These are phyloP conservation scores for Thielaviopsis punctulata DNA, from an alignment of 2,329 filamentous ascomycete genomes.

Conservation along the genomic window DNA sequence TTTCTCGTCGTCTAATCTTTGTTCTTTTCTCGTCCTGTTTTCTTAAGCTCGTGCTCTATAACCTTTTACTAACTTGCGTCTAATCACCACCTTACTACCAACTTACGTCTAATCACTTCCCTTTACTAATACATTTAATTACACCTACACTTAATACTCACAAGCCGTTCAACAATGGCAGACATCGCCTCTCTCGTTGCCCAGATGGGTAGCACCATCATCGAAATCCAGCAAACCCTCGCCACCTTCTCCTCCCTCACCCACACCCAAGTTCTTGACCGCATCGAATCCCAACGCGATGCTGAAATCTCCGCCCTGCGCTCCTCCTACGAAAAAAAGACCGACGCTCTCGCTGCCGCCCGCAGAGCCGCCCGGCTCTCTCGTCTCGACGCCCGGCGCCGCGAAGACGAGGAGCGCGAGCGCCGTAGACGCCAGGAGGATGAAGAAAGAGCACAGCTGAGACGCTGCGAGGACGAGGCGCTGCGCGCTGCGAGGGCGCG, in stretches of 20 bases:
- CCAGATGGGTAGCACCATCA: conserved; percentile 27
- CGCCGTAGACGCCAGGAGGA: conserved; percentile 22
- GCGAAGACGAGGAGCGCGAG: conserved; percentile 25
- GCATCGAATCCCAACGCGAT: conserved; percentile 23
- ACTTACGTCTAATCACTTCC: not conserved
- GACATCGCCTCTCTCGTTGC: conserved; percentile 24
- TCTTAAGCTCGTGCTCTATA: too few species aligned
- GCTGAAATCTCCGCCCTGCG: conserved; percentile 19
- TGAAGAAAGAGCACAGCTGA: conserved; percentile 21
- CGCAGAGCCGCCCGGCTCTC: conserved; percentile 18
- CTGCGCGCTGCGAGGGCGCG: too few species aligned
- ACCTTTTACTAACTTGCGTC: too few species aligned
- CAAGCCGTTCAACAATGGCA: conserved; percentile 15
- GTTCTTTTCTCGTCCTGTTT: too few species aligned
- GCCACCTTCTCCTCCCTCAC: conserved; percentile 18
- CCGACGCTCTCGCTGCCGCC: conserved; percentile 17
- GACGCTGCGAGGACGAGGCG: conserved; percentile 20
- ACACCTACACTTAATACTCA: not conserved
- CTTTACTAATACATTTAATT: not conserved
- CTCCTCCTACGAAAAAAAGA: conserved; percentile 19
- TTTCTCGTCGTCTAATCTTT: too few species aligned
- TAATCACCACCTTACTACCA: not conserved
- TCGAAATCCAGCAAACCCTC: conserved; percentile 23
- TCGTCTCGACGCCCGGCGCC: conserved; percentile 21
- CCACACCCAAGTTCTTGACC: conserved; percentile 22